phyloP scores from a whole-genome alignment of 208 protist species.

The Leishmania arabica region DNA sequence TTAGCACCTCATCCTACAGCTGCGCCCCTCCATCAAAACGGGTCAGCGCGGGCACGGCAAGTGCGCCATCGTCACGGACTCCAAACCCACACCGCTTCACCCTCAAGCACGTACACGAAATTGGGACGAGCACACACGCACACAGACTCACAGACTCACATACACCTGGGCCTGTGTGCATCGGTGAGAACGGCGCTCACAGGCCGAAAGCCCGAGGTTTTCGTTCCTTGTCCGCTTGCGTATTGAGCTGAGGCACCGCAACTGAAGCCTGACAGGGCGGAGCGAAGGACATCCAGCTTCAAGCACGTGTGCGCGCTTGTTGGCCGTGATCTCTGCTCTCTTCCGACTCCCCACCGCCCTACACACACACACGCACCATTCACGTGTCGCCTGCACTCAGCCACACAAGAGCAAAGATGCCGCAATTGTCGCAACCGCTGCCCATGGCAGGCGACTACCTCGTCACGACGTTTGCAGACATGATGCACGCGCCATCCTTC shows the following conservation, averaged over 20 bases:
- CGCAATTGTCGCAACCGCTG: conserved; percentile 5
- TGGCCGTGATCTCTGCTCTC: background rate
- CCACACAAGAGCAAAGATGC: background rate
- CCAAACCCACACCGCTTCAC: too few relatives aligned
- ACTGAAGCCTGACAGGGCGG: background rate
- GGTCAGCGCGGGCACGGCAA: background rate
- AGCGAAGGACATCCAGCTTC: background rate
- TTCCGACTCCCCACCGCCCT: background rate
- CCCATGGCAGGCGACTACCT: conserved; percentile 31
- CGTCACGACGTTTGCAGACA: conserved; percentile 24
- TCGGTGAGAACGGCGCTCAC: background rate
- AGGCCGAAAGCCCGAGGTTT: background rate
- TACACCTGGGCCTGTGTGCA: background rate
- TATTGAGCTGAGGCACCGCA: background rate
- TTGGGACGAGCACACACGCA: background rate
- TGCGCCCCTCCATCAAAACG: background rate
- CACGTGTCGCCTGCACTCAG: background rate
- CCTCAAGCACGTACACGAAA: background rate
- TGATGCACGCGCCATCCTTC: conserved; percentile 48
- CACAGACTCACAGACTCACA: background rate
- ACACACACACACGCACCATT: conserved; percentile 1
- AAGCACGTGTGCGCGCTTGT: background rate
- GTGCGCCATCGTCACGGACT: background rate
- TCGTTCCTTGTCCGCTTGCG: background rate
- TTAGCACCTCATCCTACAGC: background rate